Conservation (phyloP, 2,329 filamentous ascomycete species). For the Colletotrichum godetiae region DNA sequence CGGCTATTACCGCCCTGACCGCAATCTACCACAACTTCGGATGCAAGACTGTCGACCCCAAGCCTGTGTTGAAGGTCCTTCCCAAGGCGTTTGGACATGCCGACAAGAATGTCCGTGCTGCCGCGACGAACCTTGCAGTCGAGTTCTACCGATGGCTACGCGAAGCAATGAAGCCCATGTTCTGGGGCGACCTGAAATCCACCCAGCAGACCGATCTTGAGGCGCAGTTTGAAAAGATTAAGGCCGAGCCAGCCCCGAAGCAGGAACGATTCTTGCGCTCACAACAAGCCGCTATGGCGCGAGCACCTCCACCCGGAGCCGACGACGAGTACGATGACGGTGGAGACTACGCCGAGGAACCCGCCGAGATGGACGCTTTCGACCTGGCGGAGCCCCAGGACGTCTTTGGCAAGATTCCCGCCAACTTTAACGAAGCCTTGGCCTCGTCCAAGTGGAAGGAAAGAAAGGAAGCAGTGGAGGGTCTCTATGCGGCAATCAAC, state of each 20-base stretch:
- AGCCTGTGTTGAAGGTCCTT: constrained; percentile 86
- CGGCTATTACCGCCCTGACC: constrained; percentile 79
- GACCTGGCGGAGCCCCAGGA: constrained; percentile 90
- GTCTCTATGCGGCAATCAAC: constrained; percentile 79
- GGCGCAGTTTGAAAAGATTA: constrained; percentile 92
- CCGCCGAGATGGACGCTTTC: constrained; percentile 81
- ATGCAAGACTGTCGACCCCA: constrained; percentile 93
- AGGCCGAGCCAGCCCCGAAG: constrained; percentile 86
- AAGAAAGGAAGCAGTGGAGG: constrained; percentile 92
- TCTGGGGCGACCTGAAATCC: constrained; percentile 95
- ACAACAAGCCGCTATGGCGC: constrained; percentile 85
- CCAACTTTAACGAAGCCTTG: constrained; percentile 84
- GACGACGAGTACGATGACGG: constrained; percentile 70
- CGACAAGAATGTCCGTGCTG: constrained; percentile 97
- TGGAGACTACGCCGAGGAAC: constrained; percentile 69
- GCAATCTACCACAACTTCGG: constrained; percentile 94
- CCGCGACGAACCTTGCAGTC: constrained; percentile 89
- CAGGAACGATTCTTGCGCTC: constrained; percentile 89
- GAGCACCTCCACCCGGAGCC: constrained; percentile 70
- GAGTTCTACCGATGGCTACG: constrained; percentile 97
- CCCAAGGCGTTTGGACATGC: constrained; percentile 95
- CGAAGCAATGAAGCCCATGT: constrained; percentile 97
- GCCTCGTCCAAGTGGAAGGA: constrained; percentile 98
- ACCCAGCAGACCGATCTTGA: constrained; percentile 96
- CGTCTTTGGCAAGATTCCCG: constrained; percentile 82